phyloP scores from a whole-genome alignment of 805 yeast species.

The Candida caryicola region DNA sequence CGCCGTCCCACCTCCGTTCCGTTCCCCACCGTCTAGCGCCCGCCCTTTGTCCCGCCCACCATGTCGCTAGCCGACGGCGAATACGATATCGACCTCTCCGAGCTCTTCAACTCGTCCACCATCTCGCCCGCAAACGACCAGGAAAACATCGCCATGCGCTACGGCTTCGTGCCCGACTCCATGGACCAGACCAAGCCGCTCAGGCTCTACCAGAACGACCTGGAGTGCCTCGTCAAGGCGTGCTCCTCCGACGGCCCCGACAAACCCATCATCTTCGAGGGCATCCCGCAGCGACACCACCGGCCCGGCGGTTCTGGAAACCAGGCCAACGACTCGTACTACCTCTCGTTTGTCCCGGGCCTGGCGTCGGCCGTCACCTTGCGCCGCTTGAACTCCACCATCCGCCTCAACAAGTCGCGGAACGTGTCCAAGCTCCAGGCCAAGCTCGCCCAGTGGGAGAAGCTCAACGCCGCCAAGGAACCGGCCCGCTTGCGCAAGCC shows the following conservation, averaged over 20 bases:
- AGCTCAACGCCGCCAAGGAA: conserved; percentile 7
- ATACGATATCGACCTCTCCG: conserved; percentile 39
- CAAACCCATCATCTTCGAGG: conserved; percentile 36
- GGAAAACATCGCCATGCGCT: conserved; percentile 31
- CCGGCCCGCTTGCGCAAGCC: not conserved
- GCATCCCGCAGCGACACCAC: conserved; percentile 29
- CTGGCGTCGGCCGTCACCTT: conserved; percentile 17
- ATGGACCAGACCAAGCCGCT: conserved; percentile 36
- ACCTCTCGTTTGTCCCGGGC: conserved; percentile 22
- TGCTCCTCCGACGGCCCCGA: conserved; percentile 19
- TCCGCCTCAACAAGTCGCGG: conserved; percentile 38
- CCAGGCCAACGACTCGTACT: conserved; percentile 25
- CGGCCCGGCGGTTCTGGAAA: conserved; percentile 7
- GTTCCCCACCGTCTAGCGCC: not conserved
- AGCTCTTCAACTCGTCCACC: conserved; percentile 12
- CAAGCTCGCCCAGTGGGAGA: conserved; percentile 23
- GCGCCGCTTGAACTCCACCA: conserved; percentile 27
- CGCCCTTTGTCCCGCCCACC: conserved; percentile 1
- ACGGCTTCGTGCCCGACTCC: conserved; percentile 41
- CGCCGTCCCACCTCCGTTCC: not conserved
- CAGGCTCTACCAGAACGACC: conserved; percentile 33
- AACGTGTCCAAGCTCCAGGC: conserved; percentile 28
- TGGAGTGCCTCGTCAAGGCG: conserved; percentile 33
- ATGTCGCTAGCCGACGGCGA: conserved; percentile 43
- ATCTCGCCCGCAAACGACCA: conserved; percentile 10